Conservation (phyloP, 2,329 filamentous ascomycete genomes). For the Incumbomyces delicatus region DNA sequence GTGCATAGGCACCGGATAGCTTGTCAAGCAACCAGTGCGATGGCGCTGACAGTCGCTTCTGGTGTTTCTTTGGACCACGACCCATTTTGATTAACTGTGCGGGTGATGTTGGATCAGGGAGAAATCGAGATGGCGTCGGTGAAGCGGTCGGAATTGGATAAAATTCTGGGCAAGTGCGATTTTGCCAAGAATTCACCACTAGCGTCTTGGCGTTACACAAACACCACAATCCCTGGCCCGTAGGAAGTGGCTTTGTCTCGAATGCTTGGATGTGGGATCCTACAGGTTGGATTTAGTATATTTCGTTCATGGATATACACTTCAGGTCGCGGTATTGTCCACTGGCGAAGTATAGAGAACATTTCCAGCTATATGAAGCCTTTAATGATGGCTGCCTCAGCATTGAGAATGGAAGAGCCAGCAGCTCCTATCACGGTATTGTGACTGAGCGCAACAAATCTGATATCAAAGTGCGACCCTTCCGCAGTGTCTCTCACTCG, state of each 20-base stretch:
- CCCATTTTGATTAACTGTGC: slow-evolving; percentile 37
- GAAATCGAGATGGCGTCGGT: not conserved
- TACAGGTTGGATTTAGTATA: too few relatives aligned
- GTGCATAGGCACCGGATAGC: slow-evolving; percentile 78
- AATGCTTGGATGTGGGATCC: too few relatives aligned
- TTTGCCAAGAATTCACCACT: not conserved
- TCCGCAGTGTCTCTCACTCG: slow-evolving; percentile 70
- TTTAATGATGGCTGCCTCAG: slow-evolving; percentile 83
- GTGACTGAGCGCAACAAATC: slow-evolving; percentile 88
- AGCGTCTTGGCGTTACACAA: not conserved
- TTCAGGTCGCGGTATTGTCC: too few relatives aligned
- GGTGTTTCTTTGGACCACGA: slow-evolving; percentile 82
- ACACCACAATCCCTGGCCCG: too few relatives aligned
- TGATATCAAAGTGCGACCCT: slow-evolving; percentile 82
- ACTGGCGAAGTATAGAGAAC: too few relatives aligned
- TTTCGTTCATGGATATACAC: too few relatives aligned
- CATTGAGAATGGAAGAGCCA: slow-evolving; percentile 91
- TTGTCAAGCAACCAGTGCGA: slow-evolving; percentile 99
- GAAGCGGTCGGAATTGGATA: too few relatives aligned
- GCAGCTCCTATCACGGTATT: slow-evolving; percentile 89
- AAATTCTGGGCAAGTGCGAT: not conserved
- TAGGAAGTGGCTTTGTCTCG: too few relatives aligned
- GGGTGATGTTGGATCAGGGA: slow-evolving; percentile 6
- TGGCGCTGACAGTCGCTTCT: slow-evolving; percentile 98
- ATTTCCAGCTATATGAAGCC: slow-evolving; percentile 55